These are phyloP conservation scores for Trifolium pratense DNA, from an alignment of 306 rosid species.

Conservation along the genomic window DNA sequence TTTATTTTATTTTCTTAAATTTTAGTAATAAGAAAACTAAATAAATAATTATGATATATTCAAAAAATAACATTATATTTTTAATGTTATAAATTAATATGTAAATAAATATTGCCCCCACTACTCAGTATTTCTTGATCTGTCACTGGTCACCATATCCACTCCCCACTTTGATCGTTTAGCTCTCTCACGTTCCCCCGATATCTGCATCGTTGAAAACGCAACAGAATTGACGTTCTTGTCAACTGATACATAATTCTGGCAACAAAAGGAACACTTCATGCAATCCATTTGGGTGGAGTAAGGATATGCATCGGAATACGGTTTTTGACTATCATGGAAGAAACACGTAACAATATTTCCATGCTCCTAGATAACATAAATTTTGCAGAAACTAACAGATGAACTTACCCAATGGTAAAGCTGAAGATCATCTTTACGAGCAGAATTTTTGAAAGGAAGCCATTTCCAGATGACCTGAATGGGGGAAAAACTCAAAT, in stretches of 20 bases:
- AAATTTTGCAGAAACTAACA: neutral
- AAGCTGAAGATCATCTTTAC: conserved; percentile 86
- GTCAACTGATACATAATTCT: neutral
- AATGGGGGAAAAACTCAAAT: neutral
- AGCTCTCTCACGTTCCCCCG: neutral
- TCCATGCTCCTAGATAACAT: neutral
- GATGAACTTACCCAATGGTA: conserved; percentile 75
- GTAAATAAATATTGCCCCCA: too few species aligned
- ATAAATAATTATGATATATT: too few species aligned
- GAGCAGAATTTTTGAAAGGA: conserved; percentile 82
- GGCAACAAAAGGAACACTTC: neutral
- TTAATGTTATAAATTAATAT: too few species aligned
- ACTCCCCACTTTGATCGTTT: neutral
- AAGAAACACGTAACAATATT: conserved; percentile 14
- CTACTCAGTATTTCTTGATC: too few species aligned
- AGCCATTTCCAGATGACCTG: conserved; percentile 99
- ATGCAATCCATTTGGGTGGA: neutral
- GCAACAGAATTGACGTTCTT: neutral
- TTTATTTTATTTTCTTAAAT: too few species aligned
- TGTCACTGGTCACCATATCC: neutral
- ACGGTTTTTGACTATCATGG: neutral
- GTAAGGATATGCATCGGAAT: neutral
- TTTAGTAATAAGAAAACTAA: too few species aligned
- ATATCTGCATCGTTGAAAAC: neutral
- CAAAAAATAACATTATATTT: too few species aligned